These are phyloP conservation scores for Aciculosporium take DNA, from an alignment of 2,329 filamentous ascomycete species.

Conservation along the genomic window DNA sequence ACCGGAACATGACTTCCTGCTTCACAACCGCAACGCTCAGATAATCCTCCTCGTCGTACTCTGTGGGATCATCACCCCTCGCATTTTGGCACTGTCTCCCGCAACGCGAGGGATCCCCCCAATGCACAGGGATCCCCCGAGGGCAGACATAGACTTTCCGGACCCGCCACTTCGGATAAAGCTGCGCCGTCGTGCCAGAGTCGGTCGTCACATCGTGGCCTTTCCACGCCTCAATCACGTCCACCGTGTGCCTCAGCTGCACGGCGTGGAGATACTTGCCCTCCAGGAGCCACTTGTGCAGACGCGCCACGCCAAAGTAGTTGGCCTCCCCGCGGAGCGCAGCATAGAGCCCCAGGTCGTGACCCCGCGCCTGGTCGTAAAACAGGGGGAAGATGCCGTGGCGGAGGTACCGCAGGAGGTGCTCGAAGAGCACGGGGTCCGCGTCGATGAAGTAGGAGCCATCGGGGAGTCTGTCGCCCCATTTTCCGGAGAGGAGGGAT, in stretches of 20 bases:
- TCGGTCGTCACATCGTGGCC: not conserved
- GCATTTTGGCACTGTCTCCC: not conserved
- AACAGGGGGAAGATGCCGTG: slow-evolving; percentile 20
- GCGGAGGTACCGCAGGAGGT: slow-evolving; percentile 22
- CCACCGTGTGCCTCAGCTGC: not conserved
- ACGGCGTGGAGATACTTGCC: not conserved
- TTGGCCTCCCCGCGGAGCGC: not conserved
- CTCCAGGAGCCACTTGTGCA: not conserved
- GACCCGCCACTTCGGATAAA: not conserved
- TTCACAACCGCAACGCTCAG: not conserved
- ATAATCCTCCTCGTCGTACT: not conserved
- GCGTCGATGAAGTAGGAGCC: slow-evolving; percentile 23
- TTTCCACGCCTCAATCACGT: not conserved
- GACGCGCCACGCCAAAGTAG: not conserved
- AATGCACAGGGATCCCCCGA: not conserved
- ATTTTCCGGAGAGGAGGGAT: not conserved
- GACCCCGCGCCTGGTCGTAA: slow-evolving; percentile 9
- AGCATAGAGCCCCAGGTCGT: not conserved
- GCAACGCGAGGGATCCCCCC: not conserved
- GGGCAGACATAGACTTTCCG: not conserved
- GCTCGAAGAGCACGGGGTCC: slow-evolving; percentile 21
- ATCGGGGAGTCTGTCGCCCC: slow-evolving; percentile 6
- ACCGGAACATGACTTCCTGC: not conserved
- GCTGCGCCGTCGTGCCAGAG: not conserved
- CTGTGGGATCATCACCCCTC: not conserved